These are phyloP conservation scores for Cryoendolithus antarcticus DNA, from an alignment of 2,329 filamentous ascomycete species.

Conservation along the genomic window DNA sequence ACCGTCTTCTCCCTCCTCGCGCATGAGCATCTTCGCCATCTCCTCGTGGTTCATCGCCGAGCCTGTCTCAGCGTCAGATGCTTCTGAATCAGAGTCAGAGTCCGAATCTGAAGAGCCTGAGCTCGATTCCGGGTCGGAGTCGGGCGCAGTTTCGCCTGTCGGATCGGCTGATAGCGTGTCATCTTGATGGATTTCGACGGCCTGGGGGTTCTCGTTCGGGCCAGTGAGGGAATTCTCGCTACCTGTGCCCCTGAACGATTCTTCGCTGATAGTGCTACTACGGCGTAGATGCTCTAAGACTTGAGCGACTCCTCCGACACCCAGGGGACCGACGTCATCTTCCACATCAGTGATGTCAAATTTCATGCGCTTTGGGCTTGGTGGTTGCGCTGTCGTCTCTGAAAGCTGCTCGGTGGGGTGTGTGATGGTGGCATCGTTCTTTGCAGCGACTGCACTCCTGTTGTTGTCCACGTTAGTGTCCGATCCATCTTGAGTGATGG, in stretches of 20 bases:
- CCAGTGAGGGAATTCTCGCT: slow-evolving; percentile 32
- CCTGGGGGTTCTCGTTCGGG: slow-evolving; percentile 29
- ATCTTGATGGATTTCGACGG: neutral
- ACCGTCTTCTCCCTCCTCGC: slow-evolving; percentile 68
- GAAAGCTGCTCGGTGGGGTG: neutral
- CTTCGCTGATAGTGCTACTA: no score
- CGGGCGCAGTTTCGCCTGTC: no score
- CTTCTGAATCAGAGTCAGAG: slow-evolving; percentile 27
- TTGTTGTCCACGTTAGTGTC: neutral
- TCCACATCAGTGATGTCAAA: no score
- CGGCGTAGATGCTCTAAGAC: no score
- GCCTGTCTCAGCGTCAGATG: slow-evolving; percentile 47
- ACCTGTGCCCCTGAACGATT: slow-evolving; percentile 3
- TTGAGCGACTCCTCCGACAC: no score
- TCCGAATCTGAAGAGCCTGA: slow-evolving; percentile 49
- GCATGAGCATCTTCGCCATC: slow-evolving; percentile 74
- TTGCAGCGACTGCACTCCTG: neutral
- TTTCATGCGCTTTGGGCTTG: no score
- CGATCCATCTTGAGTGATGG: neutral
- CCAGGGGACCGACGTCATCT: no score
- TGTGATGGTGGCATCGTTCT: neutral
- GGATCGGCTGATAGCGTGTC: no score
- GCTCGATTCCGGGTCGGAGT: slow-evolving; percentile 65
- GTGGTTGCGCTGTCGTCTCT: neutral
- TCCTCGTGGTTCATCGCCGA: slow-evolving; percentile 69